phyloP scores from a whole-genome alignment of 805 yeast species.

The Nakazawaea ernobii region DNA sequence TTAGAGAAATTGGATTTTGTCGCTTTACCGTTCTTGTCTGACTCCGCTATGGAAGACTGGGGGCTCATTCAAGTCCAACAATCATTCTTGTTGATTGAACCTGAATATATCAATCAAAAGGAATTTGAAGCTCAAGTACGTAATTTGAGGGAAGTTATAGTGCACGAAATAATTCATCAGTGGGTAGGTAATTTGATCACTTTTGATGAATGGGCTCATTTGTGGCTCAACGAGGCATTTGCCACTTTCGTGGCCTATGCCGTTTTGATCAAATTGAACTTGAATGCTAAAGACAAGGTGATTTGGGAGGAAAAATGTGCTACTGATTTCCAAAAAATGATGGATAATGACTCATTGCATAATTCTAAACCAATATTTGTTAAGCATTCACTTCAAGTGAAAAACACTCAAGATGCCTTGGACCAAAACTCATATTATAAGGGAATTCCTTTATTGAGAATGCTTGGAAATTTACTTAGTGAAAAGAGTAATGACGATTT shows the following conservation, averaged over 20 bases:
- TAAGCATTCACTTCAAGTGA: conserved; percentile 29
- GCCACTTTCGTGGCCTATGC: conserved; percentile 68
- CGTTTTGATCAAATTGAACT: conserved; percentile 25
- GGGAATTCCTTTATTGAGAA: conserved; percentile 50
- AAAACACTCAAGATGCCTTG: conserved; percentile 42
- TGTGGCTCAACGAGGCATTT: conserved; percentile 76
- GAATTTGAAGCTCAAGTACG: conserved; percentile 21
- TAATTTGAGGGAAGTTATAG: conserved; percentile 48
- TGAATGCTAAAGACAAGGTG: conserved; percentile 18
- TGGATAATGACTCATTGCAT: conserved; percentile 30
- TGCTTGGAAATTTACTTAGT: conserved; percentile 39
- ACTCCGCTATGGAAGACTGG: conserved; percentile 81
- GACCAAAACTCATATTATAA: conserved; percentile 48
- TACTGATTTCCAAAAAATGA: conserved; percentile 21
- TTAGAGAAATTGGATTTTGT: conserved; percentile 60
- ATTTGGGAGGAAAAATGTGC: conserved; percentile 28
- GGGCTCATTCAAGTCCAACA: conserved; percentile 40
- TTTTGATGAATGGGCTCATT: conserved; percentile 59
- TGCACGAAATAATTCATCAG: conserved; percentile 74
- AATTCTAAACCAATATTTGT: conserved; percentile 29
- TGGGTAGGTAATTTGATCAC: conserved; percentile 71
- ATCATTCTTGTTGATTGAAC: conserved; percentile 4
- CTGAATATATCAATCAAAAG: neutral
- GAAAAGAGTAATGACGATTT: conserved; percentile 23
- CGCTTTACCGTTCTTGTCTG: conserved; percentile 64